Conservation (phyloP, 2,329 filamentous ascomycete genomes). For the Didymella sp. region DNA sequence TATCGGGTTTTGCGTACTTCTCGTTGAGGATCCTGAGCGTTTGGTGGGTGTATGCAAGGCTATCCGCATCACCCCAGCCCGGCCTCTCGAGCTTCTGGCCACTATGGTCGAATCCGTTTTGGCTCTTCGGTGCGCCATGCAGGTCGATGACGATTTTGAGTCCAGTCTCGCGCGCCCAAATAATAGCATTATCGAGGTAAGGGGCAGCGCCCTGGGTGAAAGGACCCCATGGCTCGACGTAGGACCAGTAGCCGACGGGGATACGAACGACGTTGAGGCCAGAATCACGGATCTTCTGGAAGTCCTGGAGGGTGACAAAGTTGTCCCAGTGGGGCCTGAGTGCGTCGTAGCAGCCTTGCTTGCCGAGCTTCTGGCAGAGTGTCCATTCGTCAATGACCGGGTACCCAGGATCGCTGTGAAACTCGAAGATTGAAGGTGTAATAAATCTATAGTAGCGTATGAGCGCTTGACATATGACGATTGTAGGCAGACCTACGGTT, state of each 20-base stretch:
- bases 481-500: slow-evolving; percentile 29
- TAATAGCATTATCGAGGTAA: slow-evolving; percentile 63
- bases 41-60: slow-evolving; percentile 58
- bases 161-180: slow-evolving; percentile 61
- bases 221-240: slow-evolving; percentile 51
- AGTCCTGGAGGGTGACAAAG: slow-evolving; percentile 59
- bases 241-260: slow-evolving; percentile 64
- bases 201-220: slow-evolving; percentile 60
- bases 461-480: neutral
- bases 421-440: slow-evolving; percentile 62
- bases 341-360: slow-evolving; percentile 50
- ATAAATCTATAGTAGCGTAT: slow-evolving; percentile 55
- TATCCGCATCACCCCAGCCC: slow-evolving; percentile 57
- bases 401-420: slow-evolving; percentile 35
- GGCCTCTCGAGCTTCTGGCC: slow-evolving; percentile 56
- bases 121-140: slow-evolving; percentile 60
- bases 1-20: slow-evolving; percentile 61
- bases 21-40: slow-evolving; percentile 64
- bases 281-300: slow-evolving; percentile 62
- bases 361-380: slow-evolving; percentile 57
- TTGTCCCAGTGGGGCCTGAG: slow-evolving; percentile 61
- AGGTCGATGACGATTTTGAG: slow-evolving; percentile 65
- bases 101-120: slow-evolving; percentile 69
- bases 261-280: slow-evolving; percentile 68
- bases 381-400: slow-evolving; percentile 60